Evolutionary conservation across 2,329 filamentous ascomycete genomes (phyloP).

Genomic region (Aotearoamyces nothofagi): DNA sequence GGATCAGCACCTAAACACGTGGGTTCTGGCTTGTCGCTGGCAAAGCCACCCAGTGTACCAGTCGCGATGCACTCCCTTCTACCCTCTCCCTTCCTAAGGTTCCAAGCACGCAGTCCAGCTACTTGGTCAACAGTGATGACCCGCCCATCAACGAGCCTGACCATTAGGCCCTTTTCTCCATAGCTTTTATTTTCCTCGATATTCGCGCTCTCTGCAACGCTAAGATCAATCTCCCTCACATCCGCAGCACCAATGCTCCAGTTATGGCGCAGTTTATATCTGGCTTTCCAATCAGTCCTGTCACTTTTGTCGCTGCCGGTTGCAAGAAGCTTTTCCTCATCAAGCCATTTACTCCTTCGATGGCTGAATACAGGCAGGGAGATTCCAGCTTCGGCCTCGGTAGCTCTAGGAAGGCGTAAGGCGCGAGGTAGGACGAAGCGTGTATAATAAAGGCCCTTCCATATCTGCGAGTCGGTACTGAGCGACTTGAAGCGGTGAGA

Average conservation of each 20-base stretch:
- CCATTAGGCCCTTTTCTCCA: conserved; percentile 34
- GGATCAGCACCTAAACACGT: conserved; percentile 6
- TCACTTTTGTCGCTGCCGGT: conserved; percentile 10
- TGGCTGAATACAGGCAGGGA: conserved; percentile 18
- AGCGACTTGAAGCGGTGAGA: conserved; percentile 63
- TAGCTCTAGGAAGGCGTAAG: no score
- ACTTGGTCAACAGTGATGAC: conserved; percentile 60
- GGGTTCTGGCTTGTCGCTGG: conserved; percentile 43
- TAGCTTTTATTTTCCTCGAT: conserved; percentile 26
- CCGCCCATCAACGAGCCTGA: conserved; percentile 62
- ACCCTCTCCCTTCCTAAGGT: conserved; percentile 47
- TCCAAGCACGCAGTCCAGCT: conserved; percentile 66
- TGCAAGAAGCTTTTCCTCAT: conserved; percentile 17
- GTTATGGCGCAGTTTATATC: conserved; percentile 81
- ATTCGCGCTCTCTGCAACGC: no score
- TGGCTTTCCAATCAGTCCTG: conserved; percentile 68
- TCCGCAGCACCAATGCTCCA: conserved; percentile 75
- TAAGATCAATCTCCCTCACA: conserved; percentile 52
- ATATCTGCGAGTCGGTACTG: conserved; percentile 70
- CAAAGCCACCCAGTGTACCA: conserved; percentile 42
- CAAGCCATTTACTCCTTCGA: conserved; percentile 36
- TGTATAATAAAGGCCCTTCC: conserved; percentile 79
- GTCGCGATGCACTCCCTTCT: conserved; percentile 21
- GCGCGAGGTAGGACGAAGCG: conserved; percentile 71
- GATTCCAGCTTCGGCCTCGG: conserved; percentile 15